Conservation (phyloP, 2,329 filamentous ascomycete genomes). For the Rhynchosporium secalis region DNA sequence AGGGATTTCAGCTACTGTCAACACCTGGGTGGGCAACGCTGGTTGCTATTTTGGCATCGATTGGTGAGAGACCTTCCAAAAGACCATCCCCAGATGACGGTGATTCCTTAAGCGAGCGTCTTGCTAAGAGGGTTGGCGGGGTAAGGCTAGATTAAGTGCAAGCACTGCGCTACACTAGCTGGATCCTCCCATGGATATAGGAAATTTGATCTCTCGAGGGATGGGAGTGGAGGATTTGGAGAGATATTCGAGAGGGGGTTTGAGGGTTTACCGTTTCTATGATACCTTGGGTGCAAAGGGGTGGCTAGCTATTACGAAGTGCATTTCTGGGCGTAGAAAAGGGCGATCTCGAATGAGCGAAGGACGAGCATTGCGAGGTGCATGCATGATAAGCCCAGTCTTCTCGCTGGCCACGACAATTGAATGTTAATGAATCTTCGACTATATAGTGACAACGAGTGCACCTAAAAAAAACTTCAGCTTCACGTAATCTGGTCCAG, state of each 20-base stretch:
- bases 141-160: conserved; percentile 49
- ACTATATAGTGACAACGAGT: not conserved
- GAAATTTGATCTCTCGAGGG: conserved; percentile 16
- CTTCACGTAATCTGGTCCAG: too few species aligned
- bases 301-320: conserved; percentile 12
- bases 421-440: not conserved
- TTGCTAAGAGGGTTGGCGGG: conserved; percentile 67
- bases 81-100: conserved; percentile 48
- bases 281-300: conserved; percentile 10
- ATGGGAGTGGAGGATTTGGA: not conserved
- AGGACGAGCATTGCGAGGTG: conserved; percentile 19
- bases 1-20: conserved; percentile 80
- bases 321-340: conserved; percentile 30
- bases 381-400: conserved; percentile 6
- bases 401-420: not conserved
- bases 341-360: not conserved
- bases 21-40: conserved; percentile 93
- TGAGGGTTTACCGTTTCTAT: not conserved
- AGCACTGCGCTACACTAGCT: conserved; percentile 25
- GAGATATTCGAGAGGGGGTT: not conserved
- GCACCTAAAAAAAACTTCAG: not conserved
- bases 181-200: conserved; percentile 31
- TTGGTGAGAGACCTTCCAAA: conserved; percentile 94
- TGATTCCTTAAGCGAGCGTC: conserved; percentile 42
- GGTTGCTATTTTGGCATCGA: conserved; percentile 89